Base-by-base conservation (phyloP, 2,329 filamentous ascomycete genomes). In the Ophiosphaerella narmari region DNA sequence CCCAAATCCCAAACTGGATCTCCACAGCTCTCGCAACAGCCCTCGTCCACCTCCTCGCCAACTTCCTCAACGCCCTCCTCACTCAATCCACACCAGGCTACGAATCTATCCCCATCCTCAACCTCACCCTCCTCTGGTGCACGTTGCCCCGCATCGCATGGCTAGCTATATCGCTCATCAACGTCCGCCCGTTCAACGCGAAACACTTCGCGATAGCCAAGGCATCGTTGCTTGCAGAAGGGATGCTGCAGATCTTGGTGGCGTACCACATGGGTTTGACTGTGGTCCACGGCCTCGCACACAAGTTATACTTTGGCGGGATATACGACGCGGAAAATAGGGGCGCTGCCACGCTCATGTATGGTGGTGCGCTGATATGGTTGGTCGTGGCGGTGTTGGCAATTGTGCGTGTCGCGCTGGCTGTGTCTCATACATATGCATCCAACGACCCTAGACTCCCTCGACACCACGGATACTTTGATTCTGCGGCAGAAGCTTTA, bases 111-210 rank as follows among this genome's bases (percentile, higher is more conserved):
- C 52, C 63, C 9, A 32, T 70, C 16, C 7, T 49, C n/a, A 46
- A 63, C 43, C 42, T 73, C 26, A 48, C 65, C 13, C 51, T 72
- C 16, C 55, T 73, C 18, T 73, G 66, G 66, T 70, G 66, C 59
- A 53, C 66, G 21, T 62, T 67, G 46, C 70, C 70, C 34, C 66
- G 67, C 13, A 54, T 61, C 18, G 43, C 66, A 16, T 70, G 65
- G 66, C 26, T 66, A n/a, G 26, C 47, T 3, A 40, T 58, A 23
- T 42, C 64, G 29, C n/a, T 67, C 21, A 35, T 58, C 36, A 31
- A 35, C 34, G 5, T 52, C 12, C 43, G 50, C 29, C 48, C 54
- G 23, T 60, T 54, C 46, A 34, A 57, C 31, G 34, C 18, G 5
- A 54, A 48, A 4, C 52, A 52, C 40, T 45, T 59, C 33, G 48